These are phyloP conservation scores for Penicillium steckii DNA, from an alignment of 495 filamentous ascomycete genomes.

Conservation along the genomic window DNA sequence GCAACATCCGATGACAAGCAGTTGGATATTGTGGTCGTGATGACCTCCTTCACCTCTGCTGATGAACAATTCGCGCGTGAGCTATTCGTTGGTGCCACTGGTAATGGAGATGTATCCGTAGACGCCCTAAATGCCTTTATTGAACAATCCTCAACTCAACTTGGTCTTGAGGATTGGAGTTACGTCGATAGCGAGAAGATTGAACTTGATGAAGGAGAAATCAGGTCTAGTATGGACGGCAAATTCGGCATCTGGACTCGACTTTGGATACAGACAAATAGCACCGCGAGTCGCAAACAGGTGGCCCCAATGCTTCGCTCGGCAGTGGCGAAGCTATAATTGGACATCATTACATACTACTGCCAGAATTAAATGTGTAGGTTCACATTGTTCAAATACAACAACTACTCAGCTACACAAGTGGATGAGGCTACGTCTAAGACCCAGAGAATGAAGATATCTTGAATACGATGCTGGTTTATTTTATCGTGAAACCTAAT, in stretches of 20 bases:
- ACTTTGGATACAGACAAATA: conserved; percentile 67
- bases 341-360: neutral
- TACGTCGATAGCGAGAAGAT: conserved; percentile 41
- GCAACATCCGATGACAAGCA: conserved; percentile 44
- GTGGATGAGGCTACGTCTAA: no score
- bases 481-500: conserved; percentile 7
- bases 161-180: conserved; percentile 58
- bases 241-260: conserved; percentile 24
- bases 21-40: conserved; percentile 68
- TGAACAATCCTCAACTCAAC: conserved; percentile 38
- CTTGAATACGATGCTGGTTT: neutral
- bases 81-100: conserved; percentile 63
- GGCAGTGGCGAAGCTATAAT: conserved; percentile 47
- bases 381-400: no score
- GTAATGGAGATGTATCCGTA: conserved; percentile 39
- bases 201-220: conserved; percentile 27
- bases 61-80: conserved; percentile 62
- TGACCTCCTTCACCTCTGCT: conserved; percentile 64
- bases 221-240: conserved; percentile 30
- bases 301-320: conserved; percentile 80
- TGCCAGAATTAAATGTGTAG: no score
- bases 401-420: no score
- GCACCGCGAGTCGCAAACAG: conserved; percentile 78
- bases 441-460: neutral
- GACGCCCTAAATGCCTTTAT: conserved; percentile 55